Percentiles rank a stretch among this genome's conserved stretches.
Conservation (phyloP, 352 stramenopile species). For the Phytophthora chlamydospora region DNA sequence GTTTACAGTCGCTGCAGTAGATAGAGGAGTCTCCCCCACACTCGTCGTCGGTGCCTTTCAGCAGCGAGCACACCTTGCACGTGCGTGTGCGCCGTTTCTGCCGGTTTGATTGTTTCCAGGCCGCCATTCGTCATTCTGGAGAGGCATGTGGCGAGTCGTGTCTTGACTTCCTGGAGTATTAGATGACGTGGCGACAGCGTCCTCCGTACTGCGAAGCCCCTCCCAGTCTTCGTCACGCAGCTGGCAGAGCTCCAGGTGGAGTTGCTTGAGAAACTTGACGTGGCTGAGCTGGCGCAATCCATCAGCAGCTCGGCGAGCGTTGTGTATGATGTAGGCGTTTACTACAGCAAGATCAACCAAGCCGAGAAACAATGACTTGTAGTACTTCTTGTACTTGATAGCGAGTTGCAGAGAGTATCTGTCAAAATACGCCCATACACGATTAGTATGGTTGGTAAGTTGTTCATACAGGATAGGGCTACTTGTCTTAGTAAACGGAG, state of each 20-base stretch:
- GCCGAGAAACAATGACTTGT: background rate
- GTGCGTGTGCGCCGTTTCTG: background rate
- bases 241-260: conserved; percentile 1
- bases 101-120: conserved; percentile 7
- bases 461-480: background rate
- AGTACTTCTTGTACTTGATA: background rate
- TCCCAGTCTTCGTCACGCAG: conserved; percentile 3
- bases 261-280: conserved; percentile 10
- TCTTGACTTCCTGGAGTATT: too few species aligned
- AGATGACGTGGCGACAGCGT: too few species aligned
- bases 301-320: background rate
- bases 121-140: conserved; percentile 14
- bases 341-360: conserved; percentile 5
- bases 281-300: background rate
- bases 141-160: too few species aligned
- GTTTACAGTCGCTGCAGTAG: conserved; percentile 17
- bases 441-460: background rate
- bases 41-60: conserved; percentile 4
- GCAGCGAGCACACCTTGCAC: conserved; percentile 21
- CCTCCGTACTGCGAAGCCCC: background rate
- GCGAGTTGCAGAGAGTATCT: conserved; percentile 1
- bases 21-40: conserved; percentile 1
- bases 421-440: background rate
- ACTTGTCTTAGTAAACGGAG: conserved; percentile 1
- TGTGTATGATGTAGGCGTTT: background rate